phyloP scores from a whole-genome alignment of 2,329 filamentous ascomycete species.

The Colletotrichum lindemuthianum region DNA sequence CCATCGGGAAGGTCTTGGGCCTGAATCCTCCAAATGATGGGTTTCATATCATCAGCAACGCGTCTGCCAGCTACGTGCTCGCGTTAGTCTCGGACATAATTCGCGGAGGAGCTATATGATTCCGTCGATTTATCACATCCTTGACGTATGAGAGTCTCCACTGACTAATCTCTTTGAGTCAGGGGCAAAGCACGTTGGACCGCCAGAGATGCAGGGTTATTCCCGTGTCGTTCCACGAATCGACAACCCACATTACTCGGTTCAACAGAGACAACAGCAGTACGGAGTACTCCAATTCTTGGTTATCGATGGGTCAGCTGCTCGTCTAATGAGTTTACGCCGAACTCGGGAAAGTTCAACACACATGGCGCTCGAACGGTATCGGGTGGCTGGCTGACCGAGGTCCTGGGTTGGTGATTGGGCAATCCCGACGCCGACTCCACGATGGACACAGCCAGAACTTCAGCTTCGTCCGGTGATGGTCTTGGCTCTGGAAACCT shows the following conservation, averaged over 20 bases:
- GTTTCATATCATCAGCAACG: constrained; percentile 15
- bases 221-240: constrained; percentile 19
- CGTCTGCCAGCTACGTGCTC: background rate
- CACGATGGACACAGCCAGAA: constrained; percentile 6
- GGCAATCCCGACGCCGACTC: constrained; percentile 7
- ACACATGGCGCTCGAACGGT: constrained; percentile 13
- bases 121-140: constrained; percentile 15
- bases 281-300: background rate
- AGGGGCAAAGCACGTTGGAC: background rate
- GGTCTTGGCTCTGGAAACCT: constrained; percentile 12
- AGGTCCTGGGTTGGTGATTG: constrained; percentile 2
- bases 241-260: constrained; percentile 12
- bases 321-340: constrained; percentile 18
- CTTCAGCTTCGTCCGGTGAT: constrained; percentile 25
- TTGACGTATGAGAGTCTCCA: constrained; percentile 15
- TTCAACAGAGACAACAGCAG: background rate
- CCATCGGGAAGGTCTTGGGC: background rate
- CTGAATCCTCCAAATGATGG: constrained; percentile 11
- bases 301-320: background rate
- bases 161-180: constrained; percentile 25
- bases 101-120: constrained; percentile 22
- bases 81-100: constrained; percentile 1
- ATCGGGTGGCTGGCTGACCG: constrained; percentile 16
- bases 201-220: constrained; percentile 11
- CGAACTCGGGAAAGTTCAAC: background rate